These are phyloP conservation scores for Beauveria rudraprayagi DNA, from an alignment of 2,329 filamentous ascomycete genomes.

Conservation along the genomic window DNA sequence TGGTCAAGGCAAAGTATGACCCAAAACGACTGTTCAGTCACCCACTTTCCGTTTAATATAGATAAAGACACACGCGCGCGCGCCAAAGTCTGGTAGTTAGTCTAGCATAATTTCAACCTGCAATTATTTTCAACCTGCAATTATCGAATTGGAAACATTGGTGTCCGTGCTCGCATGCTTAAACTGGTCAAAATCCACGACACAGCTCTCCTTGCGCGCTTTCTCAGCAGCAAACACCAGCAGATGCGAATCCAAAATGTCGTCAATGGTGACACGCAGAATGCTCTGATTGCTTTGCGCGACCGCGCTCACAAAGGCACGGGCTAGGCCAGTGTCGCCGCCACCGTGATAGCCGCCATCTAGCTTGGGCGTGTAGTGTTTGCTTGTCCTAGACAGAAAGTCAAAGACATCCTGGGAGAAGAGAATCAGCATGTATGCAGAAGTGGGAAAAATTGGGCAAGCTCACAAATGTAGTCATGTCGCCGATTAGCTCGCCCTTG, in stretches of 20 bases:
- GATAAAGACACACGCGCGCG: too few species aligned
- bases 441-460: too few species aligned
- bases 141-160: neutral
- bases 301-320: conserved; percentile 12
- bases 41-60: too few species aligned
- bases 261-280: conserved; percentile 11
- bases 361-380: conserved; percentile 11
- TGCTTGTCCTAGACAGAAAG: conserved; percentile 12
- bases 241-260: conserved; percentile 14
- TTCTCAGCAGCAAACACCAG: conserved; percentile 14
- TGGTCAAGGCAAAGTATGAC: too few species aligned
- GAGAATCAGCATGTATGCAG: neutral
- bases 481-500: conserved; percentile 14
- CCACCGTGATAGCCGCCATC: conserved; percentile 15
- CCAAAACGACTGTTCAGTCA: too few species aligned
- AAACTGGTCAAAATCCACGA: conserved; percentile 14
- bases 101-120: too few species aligned
- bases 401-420: conserved; percentile 11
- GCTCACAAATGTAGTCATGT: conserved; percentile 15
- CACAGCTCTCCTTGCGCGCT: conserved; percentile 12
- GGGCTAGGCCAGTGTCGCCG: conserved; percentile 13
- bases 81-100: too few species aligned
- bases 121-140: too few species aligned
- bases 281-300: conserved; percentile 8
- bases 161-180: conserved; percentile 1